Percentiles rank a stretch among this genome's conserved stretches.
These are phyloP conservation scores for Colletotrichum chrysophilum DNA, from an alignment of 2,329 filamentous ascomycete species.

Conservation along the genomic window DNA sequence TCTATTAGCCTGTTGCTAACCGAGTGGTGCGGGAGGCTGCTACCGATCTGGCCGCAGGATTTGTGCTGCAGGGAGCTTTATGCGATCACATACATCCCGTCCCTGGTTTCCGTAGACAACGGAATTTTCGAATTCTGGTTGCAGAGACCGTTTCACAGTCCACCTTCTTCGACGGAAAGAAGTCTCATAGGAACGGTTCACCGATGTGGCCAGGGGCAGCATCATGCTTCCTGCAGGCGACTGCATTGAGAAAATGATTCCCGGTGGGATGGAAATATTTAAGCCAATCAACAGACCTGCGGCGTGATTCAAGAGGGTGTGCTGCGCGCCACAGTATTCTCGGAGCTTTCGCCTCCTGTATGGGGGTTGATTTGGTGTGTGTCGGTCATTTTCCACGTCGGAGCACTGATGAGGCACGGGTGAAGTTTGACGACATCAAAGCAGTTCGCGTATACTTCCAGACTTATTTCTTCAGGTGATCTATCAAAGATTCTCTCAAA, in stretches of 20 bases:
- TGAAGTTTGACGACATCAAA: not conserved
- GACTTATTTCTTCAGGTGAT: accelerated
- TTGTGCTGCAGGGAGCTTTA: not conserved
- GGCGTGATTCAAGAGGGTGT: not conserved
- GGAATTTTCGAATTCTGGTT: not conserved
- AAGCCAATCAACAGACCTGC: not conserved
- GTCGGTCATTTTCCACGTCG: not conserved
- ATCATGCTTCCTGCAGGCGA: not conserved
- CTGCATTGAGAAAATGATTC: not conserved
- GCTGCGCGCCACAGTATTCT: not conserved
- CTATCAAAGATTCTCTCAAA: no score
- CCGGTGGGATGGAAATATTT: not conserved
- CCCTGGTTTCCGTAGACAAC: not conserved
- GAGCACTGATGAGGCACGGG: not conserved
- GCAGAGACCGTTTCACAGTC: not conserved
- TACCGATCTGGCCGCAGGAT: not conserved
- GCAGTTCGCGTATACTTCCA: not conserved
- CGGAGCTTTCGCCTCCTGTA: not conserved
- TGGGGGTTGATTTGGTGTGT: not conserved
- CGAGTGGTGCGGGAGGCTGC: not conserved
- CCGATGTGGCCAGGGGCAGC: not conserved
- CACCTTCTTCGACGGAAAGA: not conserved
- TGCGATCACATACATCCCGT: not conserved
- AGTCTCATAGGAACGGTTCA: not conserved
- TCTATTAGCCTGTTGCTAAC: not conserved